phyloP scores from a whole-genome alignment of 164 flowering plant species.

The Tetrastigma voinierianum region DNA sequence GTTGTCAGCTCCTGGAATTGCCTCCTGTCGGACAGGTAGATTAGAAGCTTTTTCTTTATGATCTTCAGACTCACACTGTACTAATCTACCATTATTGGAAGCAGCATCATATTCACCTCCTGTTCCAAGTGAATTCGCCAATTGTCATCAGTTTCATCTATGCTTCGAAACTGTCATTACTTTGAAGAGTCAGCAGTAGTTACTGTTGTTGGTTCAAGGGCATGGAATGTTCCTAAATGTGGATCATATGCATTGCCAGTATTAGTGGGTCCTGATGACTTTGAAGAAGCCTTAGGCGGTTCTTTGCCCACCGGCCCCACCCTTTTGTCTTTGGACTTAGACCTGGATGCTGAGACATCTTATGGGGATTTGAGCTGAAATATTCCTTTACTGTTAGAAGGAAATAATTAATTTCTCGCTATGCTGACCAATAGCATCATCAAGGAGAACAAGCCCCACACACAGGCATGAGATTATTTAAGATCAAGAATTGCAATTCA shows the following conservation, averaged over 20 bases:
- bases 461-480: no score
- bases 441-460: no score
- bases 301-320: conserved; percentile 68
- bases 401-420: no score
- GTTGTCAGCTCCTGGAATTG: conserved; percentile 73
- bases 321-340: conserved; percentile 76
- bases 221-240: conserved; percentile 72
- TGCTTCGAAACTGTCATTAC: conserved; percentile 70
- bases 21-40: conserved; percentile 40
- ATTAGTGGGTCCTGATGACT: conserved; percentile 48
- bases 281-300: conserved; percentile 56
- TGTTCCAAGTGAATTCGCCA: conserved; percentile 55
- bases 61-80: conserved; percentile 96
- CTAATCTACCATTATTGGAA: conserved; percentile 86
- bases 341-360: conserved; percentile 83
- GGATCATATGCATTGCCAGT: conserved; percentile 76
- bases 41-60: conserved; percentile 65
- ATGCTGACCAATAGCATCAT: no score
- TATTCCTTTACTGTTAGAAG: no score
- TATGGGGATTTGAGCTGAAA: neutral
- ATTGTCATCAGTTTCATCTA: conserved; percentile 76
- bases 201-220: conserved; percentile 52
- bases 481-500: no score
- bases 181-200: conserved; percentile 43
- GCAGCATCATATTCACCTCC: conserved; percentile 77